A percentile compares a stretch with the other conserved stretches of the same genome.
Evolutionary conservation across 768 basidiomycete genomes (phyloP).

Genomic region (Rhizopogon roseolus): DNA sequence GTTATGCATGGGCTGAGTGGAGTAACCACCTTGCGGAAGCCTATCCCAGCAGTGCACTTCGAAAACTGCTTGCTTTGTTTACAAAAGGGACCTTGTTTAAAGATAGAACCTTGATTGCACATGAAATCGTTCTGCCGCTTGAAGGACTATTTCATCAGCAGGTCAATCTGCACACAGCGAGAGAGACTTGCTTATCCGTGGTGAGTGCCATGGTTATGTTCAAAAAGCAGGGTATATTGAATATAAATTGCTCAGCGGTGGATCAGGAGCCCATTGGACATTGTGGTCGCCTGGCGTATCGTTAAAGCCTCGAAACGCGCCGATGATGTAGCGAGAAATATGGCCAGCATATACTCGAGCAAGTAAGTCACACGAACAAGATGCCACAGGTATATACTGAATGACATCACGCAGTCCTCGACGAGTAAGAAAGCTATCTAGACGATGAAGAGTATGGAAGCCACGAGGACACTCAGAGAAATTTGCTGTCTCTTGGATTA

Average conservation of each 20-base stretch:
- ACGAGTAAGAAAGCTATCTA: too few relatives aligned
- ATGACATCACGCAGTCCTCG: too few relatives aligned
- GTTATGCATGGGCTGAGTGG: background rate
- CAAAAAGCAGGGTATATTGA: background rate
- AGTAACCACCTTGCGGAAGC: background rate
- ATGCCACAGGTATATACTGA: too few relatives aligned
- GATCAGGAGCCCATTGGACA: background rate
- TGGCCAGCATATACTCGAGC: too few relatives aligned
- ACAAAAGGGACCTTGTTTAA: too few relatives aligned
- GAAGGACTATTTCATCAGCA: too few relatives aligned
- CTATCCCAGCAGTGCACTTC: background rate
- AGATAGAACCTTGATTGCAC: too few relatives aligned
- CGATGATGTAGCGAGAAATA: background rate
- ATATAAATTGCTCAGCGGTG: background rate
- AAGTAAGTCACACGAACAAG: too few relatives aligned
- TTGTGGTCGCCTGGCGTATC: background rate
- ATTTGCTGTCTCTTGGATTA: too few relatives aligned
- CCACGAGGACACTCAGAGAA: too few relatives aligned
- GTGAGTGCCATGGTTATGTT: conserved; percentile 6
- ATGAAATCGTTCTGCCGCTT: too few relatives aligned
- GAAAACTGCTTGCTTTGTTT: background rate
- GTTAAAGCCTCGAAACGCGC: background rate
- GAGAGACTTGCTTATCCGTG: conserved; percentile 5
- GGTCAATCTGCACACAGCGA: background rate
- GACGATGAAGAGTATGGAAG: too few relatives aligned